A percentile compares a stretch with the other conserved stretches of the same genome.
phyloP scores from a whole-genome alignment of 2,329 filamentous ascomycete genomes.

The Cryphonectria radicalis region DNA sequence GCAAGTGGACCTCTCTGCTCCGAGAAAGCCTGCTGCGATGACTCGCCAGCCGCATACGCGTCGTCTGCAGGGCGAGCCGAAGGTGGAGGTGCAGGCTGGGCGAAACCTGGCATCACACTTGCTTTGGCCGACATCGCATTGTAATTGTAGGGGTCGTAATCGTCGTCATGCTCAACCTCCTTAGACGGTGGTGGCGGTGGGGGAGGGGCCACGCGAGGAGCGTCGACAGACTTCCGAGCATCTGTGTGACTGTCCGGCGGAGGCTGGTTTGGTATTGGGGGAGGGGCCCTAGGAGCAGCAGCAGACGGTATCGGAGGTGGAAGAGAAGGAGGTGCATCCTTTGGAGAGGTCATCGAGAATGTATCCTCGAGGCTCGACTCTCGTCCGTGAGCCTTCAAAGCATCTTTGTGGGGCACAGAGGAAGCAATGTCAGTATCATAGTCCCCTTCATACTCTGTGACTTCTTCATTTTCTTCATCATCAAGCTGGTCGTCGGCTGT shows the following conservation, averaged over 20 bases:
- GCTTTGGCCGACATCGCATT: slow-evolving; percentile 40
- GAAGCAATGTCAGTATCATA: slow-evolving; percentile 97
- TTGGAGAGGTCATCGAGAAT: slow-evolving; percentile 62
- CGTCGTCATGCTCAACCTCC: slow-evolving; percentile 55
- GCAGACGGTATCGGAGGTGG: slow-evolving; percentile 62
- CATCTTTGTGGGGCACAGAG: slow-evolving; percentile 92
- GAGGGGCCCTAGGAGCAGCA: slow-evolving; percentile 58
- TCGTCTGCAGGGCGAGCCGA: slow-evolving; percentile 43
- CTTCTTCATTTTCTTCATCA: slow-evolving; percentile 75
- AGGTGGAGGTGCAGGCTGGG: slow-evolving; percentile 38
- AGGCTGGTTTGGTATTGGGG: slow-evolving; percentile 65
- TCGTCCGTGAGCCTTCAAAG: slow-evolving; percentile 78
- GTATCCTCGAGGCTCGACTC: slow-evolving; percentile 78
- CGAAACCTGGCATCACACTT: slow-evolving; percentile 38
- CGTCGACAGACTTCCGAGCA: slow-evolving; percentile 69
- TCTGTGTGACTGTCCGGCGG: slow-evolving; percentile 48
- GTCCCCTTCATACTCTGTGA: slow-evolving; percentile 95
- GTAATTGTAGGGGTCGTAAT: slow-evolving; percentile 72
- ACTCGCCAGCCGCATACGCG: slow-evolving; percentile 51
- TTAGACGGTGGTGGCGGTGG: slow-evolving; percentile 62
- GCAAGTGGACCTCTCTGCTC: slow-evolving; percentile 52
- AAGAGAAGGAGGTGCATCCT: slow-evolving; percentile 49
- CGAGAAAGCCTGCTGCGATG: slow-evolving; percentile 48
- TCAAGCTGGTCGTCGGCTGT: slow-evolving; percentile 62
- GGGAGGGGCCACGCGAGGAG: slow-evolving; percentile 71